phyloP scores from a whole-genome alignment of 768 basidiomycete species.

The Baorangia bicolor region DNA sequence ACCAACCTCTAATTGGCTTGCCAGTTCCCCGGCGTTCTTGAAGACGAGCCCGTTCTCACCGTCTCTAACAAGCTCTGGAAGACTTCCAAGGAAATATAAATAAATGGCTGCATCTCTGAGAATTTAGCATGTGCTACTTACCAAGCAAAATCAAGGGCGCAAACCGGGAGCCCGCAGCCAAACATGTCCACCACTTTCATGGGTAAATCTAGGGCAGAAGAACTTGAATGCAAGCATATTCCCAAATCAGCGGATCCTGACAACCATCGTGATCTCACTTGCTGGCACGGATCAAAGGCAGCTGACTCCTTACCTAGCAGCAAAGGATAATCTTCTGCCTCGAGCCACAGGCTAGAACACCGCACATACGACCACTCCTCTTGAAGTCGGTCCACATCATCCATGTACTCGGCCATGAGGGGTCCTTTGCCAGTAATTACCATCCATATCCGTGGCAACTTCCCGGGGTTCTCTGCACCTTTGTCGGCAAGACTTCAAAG shows the following conservation, averaged over 20 bases:
- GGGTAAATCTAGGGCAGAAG: constrained; percentile 87
- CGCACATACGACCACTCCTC: constrained; percentile 71
- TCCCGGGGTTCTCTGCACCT: constrained; percentile 18
- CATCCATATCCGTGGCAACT: constrained; percentile 75
- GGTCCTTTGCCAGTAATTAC: constrained; percentile 93
- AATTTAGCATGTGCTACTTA: constrained; percentile 35
- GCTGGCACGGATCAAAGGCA: background rate
- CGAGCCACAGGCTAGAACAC: constrained; percentile 84
- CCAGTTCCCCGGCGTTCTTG: constrained; percentile 60
- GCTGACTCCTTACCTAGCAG: constrained; percentile 60
- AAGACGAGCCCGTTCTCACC: constrained; percentile 86
- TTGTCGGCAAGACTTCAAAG: background rate
- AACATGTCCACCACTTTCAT: constrained; percentile 99
- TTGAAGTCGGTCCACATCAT: constrained; percentile 57
- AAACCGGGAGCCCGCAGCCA: constrained; percentile 92
- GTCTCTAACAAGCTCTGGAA: constrained; percentile 84
- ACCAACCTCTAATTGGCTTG: constrained; percentile 60
- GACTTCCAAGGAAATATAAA: constrained; percentile 40
- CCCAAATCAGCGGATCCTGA: constrained; percentile 90
- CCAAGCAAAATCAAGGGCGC: constrained; percentile 87
- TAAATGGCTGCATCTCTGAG: background rate
- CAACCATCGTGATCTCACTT: background rate
- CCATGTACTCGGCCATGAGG: constrained; percentile 71
- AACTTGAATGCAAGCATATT: constrained; percentile 86
- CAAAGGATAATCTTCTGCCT: constrained; percentile 85